These are phyloP conservation scores for Daldinia eschscholtzii DNA, from an alignment of 2,329 filamentous ascomycete genomes.

Conservation along the genomic window DNA sequence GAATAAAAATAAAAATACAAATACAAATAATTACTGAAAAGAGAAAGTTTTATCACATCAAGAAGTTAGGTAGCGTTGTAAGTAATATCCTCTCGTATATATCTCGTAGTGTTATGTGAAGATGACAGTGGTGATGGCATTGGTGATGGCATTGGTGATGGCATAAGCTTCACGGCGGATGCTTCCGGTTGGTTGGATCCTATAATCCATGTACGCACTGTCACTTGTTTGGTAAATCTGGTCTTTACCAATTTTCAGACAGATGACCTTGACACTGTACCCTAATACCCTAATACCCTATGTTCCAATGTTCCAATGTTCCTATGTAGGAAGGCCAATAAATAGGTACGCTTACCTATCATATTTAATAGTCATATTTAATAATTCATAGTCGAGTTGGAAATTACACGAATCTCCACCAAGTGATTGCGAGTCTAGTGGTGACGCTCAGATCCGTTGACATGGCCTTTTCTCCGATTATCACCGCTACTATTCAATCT, in stretches of 20 bases:
- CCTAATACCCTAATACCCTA: background rate
- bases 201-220: background rate
- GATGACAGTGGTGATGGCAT: background rate
- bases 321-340: background rate
- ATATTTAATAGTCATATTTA: background rate
- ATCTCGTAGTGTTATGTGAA: background rate
- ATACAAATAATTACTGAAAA: background rate
- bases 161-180: background rate
- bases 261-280: background rate
- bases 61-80: background rate
- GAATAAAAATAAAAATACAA: conserved; percentile 2
- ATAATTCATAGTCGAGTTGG: background rate
- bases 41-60: no score
- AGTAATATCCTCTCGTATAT: background rate
- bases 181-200: background rate
- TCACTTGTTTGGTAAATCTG: background rate
- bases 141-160: background rate
- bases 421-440: background rate
- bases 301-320: no score
- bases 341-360: background rate
- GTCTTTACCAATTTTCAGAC: conserved; percentile 1
- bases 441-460: conserved; percentile 1
- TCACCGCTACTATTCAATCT: conserved; percentile 74
- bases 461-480: conserved; percentile 64
- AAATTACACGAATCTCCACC: background rate